Percentiles rank a stretch among this genome's conserved stretches.
phyloP scores from a whole-genome alignment of 257 asterid genomes.

The Plantago major region DNA sequence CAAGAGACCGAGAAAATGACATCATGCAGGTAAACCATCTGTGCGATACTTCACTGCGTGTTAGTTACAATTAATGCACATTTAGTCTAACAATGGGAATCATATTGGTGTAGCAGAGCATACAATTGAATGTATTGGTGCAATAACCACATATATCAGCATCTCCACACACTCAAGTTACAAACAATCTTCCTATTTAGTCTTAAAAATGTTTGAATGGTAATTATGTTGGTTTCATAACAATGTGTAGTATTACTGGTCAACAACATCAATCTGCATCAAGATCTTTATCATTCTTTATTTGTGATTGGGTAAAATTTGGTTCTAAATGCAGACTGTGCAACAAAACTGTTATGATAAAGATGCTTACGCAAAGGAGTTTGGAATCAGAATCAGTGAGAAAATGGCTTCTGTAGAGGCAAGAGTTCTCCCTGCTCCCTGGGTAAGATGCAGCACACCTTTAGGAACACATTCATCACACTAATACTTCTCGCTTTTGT shows the following conservation, averaged over 20 bases:
- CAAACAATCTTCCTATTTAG: no score
- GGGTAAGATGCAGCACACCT: conserved; percentile 50
- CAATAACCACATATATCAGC: background rate
- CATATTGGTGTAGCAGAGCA: no score
- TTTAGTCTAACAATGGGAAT: no score
- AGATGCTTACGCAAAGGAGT: conserved; percentile 93
- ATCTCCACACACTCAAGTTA: no score
- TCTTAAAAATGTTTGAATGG: no score
- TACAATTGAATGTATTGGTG: background rate
- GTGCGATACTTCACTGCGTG: background rate
- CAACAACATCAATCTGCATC: no score
- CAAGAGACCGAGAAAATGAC: conserved; percentile 90
- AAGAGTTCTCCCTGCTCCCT: conserved; percentile 96
- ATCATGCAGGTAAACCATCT: conserved; percentile 63
- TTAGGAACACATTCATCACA: background rate
- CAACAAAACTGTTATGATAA: conserved; percentile 80
- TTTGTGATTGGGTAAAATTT: conserved; percentile 3
- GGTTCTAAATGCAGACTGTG: conserved; percentile 54
- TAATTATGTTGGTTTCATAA: no score
- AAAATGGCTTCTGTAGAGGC: conserved; percentile 89
- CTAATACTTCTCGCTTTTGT: background rate
- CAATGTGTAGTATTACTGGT: background rate
- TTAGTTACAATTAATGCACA: no score
- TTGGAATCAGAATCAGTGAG: conserved; percentile 86
- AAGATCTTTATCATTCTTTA: background rate